Base-by-base conservation (phyloP, 805 yeast genomes). In the Brettanomyces anomalus region DNA sequence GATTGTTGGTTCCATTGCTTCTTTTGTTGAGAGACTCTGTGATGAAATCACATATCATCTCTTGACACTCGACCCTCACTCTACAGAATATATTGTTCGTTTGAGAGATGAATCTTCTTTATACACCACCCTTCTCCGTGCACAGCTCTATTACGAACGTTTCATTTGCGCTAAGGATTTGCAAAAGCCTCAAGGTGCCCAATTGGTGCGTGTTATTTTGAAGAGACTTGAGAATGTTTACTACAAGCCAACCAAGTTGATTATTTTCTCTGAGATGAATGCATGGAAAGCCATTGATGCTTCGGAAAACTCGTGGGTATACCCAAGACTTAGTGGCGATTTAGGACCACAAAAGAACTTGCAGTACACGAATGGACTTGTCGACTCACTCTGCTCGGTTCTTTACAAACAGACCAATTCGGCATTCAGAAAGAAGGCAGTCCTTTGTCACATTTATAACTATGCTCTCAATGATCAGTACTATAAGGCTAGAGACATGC, bases 141-240 rank as follows among this genome's bases (percentile, higher is more conserved):
- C 87, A 20, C 98, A 93, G 70, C 64, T 84, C 48, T 90, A 93
- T 66, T 74, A 82, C 60, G 97, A 90, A 65, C 60, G 70, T 33
- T 75, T 75, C 42, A 67, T 76, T 45, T 68, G 79, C 33, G 66
- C 66, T 43, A 58, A 53, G 19, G 66, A 63, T 49, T 55, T 61
- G 33, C 61, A 65, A 19, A 76, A 73, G 49, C 49, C 65, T 10
- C 62, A 70, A 51, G 71, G 74, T 52, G 79, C 74, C 54, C 80
- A 77, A 53, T 69, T 85, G 52, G 76, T 85, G 24, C 78, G 97
- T 62, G 73, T 87, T 39, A 71, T 87, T 38, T 71, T 81, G 42
- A 81, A 93, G 61, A 79, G 98, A 68, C 69, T 93, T 56, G 96
- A 90, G 56, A 95, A 86, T 66, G 73, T 93, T 48, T 93, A 93